phyloP scores from a whole-genome alignment of 2,329 filamentous ascomycete species.

The Phoma sp. region DNA sequence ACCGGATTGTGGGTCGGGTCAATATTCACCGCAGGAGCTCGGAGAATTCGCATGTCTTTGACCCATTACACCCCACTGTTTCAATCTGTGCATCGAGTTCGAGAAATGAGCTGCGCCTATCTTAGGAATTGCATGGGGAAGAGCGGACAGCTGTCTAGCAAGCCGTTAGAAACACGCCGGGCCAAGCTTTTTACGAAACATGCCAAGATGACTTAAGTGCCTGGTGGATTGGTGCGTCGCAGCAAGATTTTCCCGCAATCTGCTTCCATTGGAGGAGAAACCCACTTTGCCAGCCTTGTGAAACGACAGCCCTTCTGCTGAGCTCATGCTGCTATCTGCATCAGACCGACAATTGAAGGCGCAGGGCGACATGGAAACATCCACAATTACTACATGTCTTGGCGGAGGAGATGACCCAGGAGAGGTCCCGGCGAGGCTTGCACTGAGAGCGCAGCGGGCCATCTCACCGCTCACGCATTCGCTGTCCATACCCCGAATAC shows the following conservation, averaged over 20 bases:
- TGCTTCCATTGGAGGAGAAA: slow-evolving; percentile 15
- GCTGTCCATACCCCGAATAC: background rate
- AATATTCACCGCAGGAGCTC: slow-evolving; percentile 15
- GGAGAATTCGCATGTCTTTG: slow-evolving; percentile 9
- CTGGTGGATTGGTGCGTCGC: slow-evolving; percentile 1
- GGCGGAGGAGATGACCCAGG: slow-evolving; percentile 4
- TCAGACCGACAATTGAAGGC: background rate
- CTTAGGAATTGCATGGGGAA: background rate
- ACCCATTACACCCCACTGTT: slow-evolving; percentile 5
- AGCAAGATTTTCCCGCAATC: background rate
- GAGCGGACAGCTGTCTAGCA: too few relatives aligned
- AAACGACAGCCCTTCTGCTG: background rate
- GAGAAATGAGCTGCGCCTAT: background rate
- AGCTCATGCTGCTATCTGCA: background rate
- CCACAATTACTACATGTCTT: background rate
- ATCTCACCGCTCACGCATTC: slow-evolving; percentile 1
- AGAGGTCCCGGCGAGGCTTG: background rate
- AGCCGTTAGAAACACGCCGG: background rate
- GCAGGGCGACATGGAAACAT: background rate
- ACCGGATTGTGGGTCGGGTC: slow-evolving; percentile 3
- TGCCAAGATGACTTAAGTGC: slow-evolving; percentile 14
- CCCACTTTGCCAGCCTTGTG: background rate
- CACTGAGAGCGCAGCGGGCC: background rate
- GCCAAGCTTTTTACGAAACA: slow-evolving; percentile 19
- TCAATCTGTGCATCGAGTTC: slow-evolving; percentile 1